Evolutionary conservation across 192 early-diverging fungal genomes (phyloP).

Genomic region (Entophlyctis helioformis): DNA sequence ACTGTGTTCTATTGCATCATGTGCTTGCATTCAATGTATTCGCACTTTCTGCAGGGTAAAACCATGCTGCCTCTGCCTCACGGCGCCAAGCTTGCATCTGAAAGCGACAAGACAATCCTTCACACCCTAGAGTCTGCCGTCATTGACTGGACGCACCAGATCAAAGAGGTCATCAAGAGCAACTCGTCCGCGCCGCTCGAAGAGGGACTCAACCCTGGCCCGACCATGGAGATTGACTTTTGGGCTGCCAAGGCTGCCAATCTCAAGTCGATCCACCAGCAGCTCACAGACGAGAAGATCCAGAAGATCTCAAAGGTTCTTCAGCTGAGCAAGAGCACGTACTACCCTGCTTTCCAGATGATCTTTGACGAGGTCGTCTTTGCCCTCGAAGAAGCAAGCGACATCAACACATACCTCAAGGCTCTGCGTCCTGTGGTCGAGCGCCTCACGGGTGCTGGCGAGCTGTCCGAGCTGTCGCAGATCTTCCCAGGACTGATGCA

Average conservation of each 20-base stretch:
- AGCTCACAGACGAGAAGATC: conserved; percentile 51
- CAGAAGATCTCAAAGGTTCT: conserved; percentile 44
- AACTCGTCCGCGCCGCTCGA: conserved; percentile 47
- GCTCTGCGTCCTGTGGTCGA: conserved; percentile 44
- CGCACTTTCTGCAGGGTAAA: conserved; percentile 30
- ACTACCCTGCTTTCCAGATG: conserved; percentile 53
- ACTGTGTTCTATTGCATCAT: neutral
- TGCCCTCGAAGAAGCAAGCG: conserved; percentile 48
- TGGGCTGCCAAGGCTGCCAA: conserved; percentile 58
- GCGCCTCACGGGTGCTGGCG: conserved; percentile 22
- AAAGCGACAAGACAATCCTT: conserved; percentile 35
- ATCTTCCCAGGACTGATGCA: conserved; percentile 43
- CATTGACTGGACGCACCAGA: conserved; percentile 60
- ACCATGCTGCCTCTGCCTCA: conserved; percentile 55
- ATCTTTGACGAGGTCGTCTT: conserved; percentile 54
- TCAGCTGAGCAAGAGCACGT: conserved; percentile 48
- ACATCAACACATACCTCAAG: conserved; percentile 45
- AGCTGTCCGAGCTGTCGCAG: conserved; percentile 45
- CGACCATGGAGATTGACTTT: conserved; percentile 55
- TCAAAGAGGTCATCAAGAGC: conserved; percentile 51
- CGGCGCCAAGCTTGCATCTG: conserved; percentile 33
- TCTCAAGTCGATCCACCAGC: conserved; percentile 47
- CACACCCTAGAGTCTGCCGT: conserved; percentile 55
- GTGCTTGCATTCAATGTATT: neutral
- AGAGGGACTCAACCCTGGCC: conserved; percentile 50